Conservation (phyloP, 2,329 filamentous ascomycete species). For the Trichoderma asperellum region DNA sequence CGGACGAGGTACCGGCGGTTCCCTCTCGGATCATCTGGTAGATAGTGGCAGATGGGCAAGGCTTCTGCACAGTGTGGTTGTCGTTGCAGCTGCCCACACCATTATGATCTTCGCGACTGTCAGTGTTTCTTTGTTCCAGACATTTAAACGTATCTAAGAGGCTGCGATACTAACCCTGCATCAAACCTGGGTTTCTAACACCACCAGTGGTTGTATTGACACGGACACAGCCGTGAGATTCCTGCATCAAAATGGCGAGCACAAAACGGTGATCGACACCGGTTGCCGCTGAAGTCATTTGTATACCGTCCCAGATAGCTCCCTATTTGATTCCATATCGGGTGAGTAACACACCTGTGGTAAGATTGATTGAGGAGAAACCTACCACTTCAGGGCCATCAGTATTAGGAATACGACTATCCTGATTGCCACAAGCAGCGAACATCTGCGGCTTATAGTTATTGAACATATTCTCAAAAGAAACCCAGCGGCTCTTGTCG, state of each 20-base stretch:
- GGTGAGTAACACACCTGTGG: neutral
- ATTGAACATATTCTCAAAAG: constrained; percentile 33
- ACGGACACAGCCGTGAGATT: constrained; percentile 50
- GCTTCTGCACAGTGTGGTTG: constrained; percentile 30
- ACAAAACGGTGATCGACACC: constrained; percentile 48
- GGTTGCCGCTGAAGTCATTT: constrained; percentile 36
- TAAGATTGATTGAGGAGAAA: neutral
- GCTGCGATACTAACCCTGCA: constrained; percentile 37
- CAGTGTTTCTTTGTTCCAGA: neutral
- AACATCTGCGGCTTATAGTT: constrained; percentile 32
- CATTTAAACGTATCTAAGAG: neutral
- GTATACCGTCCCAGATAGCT: constrained; percentile 38
- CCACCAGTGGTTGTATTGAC: constrained; percentile 46
- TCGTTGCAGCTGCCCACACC: constrained; percentile 45
- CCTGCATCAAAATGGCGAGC: constrained; percentile 50
- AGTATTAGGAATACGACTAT: constrained; percentile 25
- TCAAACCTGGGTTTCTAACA: constrained; percentile 49
- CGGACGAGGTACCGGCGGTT: constrained; percentile 45
- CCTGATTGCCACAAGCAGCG: constrained; percentile 26
- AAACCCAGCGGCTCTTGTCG: constrained; percentile 23
- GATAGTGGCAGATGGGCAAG: constrained; percentile 37
- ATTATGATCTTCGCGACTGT: constrained; percentile 36
- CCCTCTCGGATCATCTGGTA: constrained; percentile 48
- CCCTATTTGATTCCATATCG: constrained; percentile 10
- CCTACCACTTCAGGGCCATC: constrained; percentile 19